These are phyloP conservation scores for Lactarius trivialis DNA, from an alignment of 768 basidiomycete genomes.

Conservation along the genomic window DNA sequence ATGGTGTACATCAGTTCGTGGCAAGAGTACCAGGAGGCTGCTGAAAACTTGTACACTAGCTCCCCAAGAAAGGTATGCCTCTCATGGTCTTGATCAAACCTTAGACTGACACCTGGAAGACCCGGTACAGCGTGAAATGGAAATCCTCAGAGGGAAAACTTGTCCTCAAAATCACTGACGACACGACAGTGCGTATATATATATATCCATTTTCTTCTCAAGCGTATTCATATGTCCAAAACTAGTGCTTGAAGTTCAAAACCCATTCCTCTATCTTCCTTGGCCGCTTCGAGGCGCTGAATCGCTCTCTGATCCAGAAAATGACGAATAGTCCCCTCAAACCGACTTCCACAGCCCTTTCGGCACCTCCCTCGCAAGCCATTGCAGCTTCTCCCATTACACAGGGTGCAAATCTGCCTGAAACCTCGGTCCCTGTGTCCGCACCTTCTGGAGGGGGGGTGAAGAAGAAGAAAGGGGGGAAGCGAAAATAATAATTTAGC, in stretches of 20 bases:
- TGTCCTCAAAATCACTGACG: conserved; percentile 90
- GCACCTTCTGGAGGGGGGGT: conserved; percentile 48
- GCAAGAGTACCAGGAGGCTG: conserved; percentile 88
- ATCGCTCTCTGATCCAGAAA: conserved; percentile 77
- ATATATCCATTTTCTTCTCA: not conserved
- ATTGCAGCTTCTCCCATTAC: conserved; percentile 6
- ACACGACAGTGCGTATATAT: conserved; percentile 60
- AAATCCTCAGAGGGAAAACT: conserved; percentile 76
- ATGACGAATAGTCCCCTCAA: conserved; percentile 59
- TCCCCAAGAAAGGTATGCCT: conserved; percentile 66
- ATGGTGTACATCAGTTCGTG: conserved; percentile 90
- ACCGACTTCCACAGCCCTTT: not conserved
- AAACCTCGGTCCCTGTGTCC: conserved; percentile 27
- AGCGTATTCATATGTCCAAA: not conserved
- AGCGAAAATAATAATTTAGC: conserved; percentile 37
- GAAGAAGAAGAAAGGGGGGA: conserved; percentile 81
- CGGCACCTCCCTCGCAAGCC: conserved; percentile 6
- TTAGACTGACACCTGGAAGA: conserved; percentile 40
- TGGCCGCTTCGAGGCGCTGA: conserved; percentile 92
- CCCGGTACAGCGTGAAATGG: conserved; percentile 92
- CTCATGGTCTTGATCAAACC: not conserved
- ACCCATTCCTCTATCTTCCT: conserved; percentile 91
- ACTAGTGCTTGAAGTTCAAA: conserved; percentile 92
- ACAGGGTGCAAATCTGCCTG: conserved; percentile 7
- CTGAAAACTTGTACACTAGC: conserved; percentile 75